Conservation (phyloP, 441 rosid species). For the Corymbia calophylla region DNA sequence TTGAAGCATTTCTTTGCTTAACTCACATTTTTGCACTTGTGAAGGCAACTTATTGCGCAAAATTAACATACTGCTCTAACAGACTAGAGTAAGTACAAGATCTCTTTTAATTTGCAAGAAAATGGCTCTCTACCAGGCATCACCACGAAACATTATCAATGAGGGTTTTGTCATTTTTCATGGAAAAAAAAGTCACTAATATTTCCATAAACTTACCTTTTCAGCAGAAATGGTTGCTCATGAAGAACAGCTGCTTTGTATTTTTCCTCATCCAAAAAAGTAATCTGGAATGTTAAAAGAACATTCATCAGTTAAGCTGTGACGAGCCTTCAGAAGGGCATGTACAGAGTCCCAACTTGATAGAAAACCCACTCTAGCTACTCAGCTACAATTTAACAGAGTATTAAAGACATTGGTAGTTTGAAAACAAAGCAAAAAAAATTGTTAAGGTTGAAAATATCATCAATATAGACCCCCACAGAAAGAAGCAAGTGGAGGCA, state of each 20-base stretch:
- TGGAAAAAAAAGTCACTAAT: background rate
- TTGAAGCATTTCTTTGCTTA: background rate
- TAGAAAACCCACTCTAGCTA: background rate
- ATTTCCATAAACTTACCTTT: constrained; percentile 41
- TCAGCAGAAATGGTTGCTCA: constrained; percentile 65
- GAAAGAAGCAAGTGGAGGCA: background rate
- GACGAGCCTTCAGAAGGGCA: background rate
- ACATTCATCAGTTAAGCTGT: background rate
- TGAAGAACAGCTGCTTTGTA: constrained; percentile 66
- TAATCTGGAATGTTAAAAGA: constrained; percentile 34
- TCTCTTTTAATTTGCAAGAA: background rate
- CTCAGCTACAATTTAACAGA: background rate
- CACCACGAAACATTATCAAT: background rate
- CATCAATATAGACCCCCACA: background rate
- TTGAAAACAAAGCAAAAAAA: background rate
- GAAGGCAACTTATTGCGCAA: background rate
- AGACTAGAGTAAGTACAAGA: background rate
- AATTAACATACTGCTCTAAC: background rate
- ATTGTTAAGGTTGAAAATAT: background rate
- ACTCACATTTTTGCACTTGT: background rate
- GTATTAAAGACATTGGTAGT: background rate
- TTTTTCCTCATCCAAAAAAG: constrained; percentile 62
- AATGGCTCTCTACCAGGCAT: background rate
- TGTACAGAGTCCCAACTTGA: background rate
- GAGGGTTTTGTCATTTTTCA: background rate